A percentile compares a stretch with the other conserved stretches of the same genome.
phyloP scores from a whole-genome alignment of 306 rosid species.

The Sindora glabra region DNA sequence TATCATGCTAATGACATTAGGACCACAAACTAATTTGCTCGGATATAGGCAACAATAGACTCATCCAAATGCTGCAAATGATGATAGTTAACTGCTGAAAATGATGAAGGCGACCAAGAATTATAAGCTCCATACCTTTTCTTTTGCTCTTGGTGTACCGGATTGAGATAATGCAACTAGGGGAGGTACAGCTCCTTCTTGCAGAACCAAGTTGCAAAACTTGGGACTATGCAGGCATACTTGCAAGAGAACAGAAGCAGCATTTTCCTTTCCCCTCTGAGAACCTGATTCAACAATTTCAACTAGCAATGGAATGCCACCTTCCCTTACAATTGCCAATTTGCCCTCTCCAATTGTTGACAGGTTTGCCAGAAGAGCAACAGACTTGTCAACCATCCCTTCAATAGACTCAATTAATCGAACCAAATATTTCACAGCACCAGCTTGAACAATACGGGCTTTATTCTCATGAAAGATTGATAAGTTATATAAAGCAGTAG shows the following conservation, averaged over 20 bases:
- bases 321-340: slow-evolving; percentile 51
- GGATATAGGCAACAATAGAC: no score
- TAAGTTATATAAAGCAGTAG: slow-evolving; percentile 84
- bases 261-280: slow-evolving; percentile 87
- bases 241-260: slow-evolving; percentile 76
- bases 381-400: slow-evolving; percentile 90
- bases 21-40: no score
- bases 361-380: slow-evolving; percentile 80
- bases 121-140: slow-evolving; percentile 62
- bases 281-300: slow-evolving; percentile 84
- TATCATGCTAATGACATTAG: neutral
- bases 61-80: no score
- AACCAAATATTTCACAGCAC: slow-evolving; percentile 76
- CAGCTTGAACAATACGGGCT: slow-evolving; percentile 86
- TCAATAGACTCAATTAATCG: slow-evolving; percentile 53
- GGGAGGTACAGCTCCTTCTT: slow-evolving; percentile 99
- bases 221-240: slow-evolving; percentile 72
- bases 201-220: slow-evolving; percentile 77
- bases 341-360: slow-evolving; percentile 82
- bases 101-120: no score
- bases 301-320: slow-evolving; percentile 75
- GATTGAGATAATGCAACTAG: slow-evolving; percentile 82
- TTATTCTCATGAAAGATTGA: slow-evolving; percentile 90
- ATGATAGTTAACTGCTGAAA: no score
- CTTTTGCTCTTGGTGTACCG: slow-evolving; percentile 87